Evolutionary conservation across 2,329 filamentous ascomycete species (phyloP), one percentile per base, ranked within the genome.

Genomic region (Penicillium sp.): DNA sequence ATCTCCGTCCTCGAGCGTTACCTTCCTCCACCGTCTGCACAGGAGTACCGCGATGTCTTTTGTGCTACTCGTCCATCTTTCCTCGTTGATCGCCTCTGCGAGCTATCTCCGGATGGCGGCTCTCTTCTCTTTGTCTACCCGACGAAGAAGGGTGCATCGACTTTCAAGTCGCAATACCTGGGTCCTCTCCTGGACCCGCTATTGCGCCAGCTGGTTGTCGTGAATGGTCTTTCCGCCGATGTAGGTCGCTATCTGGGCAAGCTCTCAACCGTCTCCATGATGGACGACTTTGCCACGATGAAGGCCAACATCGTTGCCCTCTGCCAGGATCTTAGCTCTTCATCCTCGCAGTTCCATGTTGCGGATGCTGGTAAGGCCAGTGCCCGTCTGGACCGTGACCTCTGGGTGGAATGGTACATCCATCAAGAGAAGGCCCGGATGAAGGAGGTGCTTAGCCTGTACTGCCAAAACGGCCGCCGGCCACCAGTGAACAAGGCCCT

Each of bases 401-500:
- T 82, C 2, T 89, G 86, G 86, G 80, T 82, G 35, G 83, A 87
- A 57, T 88, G 86, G 86, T 88, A 84, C 79, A 82, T 85, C 48
- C 84, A 86, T 67, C 86, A 89, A 68, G 86, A 88, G 69, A 85
- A 85, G 66, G 77, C 81, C 11, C 79, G 86, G 14, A 82, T 88
- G 53, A 81, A 84, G 60, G 82, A 83, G 34, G 76, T 82, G 5
- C 70, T 81, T 53, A 74, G 70, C 39, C 56, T 74, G 20, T 78
- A 80, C 61, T 80, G 76, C 73, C 71, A 76, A 54, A 78, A 75
- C 25, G 71, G 73, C 42, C 72, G 73, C 12, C 72, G 74, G 8
- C 64, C 74, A 4, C 71, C 75, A 7, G 60, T 65, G 2, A 71
- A 64, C 57, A 75, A 74, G 42, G 53, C 65, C 14, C 57, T 69